Base-by-base conservation (phyloP, 2,329 filamentous ascomycete species). In the Cryoendolithus antarcticus region DNA sequence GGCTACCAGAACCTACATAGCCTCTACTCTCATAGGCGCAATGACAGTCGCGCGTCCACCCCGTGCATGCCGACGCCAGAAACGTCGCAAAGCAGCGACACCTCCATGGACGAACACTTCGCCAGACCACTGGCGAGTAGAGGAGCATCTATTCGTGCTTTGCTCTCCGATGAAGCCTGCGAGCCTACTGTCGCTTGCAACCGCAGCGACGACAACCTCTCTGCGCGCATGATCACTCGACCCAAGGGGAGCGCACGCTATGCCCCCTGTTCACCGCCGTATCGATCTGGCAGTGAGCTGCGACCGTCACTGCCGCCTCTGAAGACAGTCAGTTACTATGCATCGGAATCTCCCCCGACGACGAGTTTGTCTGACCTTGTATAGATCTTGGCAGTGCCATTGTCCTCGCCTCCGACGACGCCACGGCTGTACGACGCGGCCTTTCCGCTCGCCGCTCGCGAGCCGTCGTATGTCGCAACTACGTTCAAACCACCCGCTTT, bases 401-500 rank as follows among this genome's bases (percentile, higher is more conserved):
- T 27, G 31, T 12, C 11, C 31, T 32, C 31, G 6, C 31, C 31
- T 11, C 31, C 31, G 11, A 15, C 47, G 27, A 59, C 54, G 8
- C 56, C 55, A 5, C 50, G 48, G 10, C 42, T 44, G 11, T 40
- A 46, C 30, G 43, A 30, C 30, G 44, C 40, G 15, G 34, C 46
- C 12, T 45, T 48, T 11, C 56, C 57, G 33, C 49, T 49, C 11
- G 46, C 44, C 9, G 55, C 56, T 7, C 46, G 51, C 28, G 57
- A 60, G 45, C 56, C 57, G 4, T 44, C 46, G 1, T 54, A 53
- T 43, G 51, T 48, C 12, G 45, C 51, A 7, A 45, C 46, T 10
- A 56, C 53, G 3, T 58, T 56, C 50, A 58, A 57, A 39, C 57
- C 57, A 9, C 48, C 52, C 10, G 47, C 54, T 12, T 44, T 60